A percentile compares a stretch with the other conserved stretches of the same genome.
phyloP scores from a whole-genome alignment of 1,284 basidiomycete genomes.

The Cutaneotrichosporon arboriforme region DNA sequence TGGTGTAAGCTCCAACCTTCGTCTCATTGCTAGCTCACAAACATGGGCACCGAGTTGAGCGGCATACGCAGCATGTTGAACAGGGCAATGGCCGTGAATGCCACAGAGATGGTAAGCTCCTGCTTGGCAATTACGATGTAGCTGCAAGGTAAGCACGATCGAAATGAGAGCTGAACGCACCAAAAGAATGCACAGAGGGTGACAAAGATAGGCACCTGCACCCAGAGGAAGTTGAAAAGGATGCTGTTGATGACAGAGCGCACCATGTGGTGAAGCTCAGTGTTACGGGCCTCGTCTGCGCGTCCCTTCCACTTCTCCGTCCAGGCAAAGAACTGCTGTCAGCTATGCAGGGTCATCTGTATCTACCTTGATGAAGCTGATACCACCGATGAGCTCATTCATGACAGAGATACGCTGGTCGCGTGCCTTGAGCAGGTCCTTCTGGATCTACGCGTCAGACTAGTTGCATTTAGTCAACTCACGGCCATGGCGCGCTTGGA shows the following conservation, averaged over 20 bases:
- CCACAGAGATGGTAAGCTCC: constrained; percentile 47
- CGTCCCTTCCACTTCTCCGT: constrained; percentile 44
- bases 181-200: constrained; percentile 47
- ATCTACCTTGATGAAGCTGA: constrained; percentile 35
- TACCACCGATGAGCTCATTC: constrained; percentile 73
- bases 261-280: constrained; percentile 40
- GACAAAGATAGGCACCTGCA: constrained; percentile 41
- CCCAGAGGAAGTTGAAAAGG: constrained; percentile 37
- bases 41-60: constrained; percentile 39
- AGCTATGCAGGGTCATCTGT: background rate
- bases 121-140: constrained; percentile 46
- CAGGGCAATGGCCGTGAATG: constrained; percentile 49
- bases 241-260: constrained; percentile 37
- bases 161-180: constrained; percentile 16
- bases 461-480: constrained; percentile 53
- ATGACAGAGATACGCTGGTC: constrained; percentile 80
- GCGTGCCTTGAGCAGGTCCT: constrained; percentile 63
- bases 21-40: constrained; percentile 22
- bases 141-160: constrained; percentile 15
- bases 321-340: constrained; percentile 46
- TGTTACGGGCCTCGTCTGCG: constrained; percentile 37
- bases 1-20: constrained; percentile 9
- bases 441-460: constrained; percentile 57
- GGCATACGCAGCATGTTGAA: constrained; percentile 54
- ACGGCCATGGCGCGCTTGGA: constrained; percentile 50